These are phyloP conservation scores for Amaranthus cruentus DNA, from an alignment of 148 eudicot species.

Conservation along the genomic window DNA sequence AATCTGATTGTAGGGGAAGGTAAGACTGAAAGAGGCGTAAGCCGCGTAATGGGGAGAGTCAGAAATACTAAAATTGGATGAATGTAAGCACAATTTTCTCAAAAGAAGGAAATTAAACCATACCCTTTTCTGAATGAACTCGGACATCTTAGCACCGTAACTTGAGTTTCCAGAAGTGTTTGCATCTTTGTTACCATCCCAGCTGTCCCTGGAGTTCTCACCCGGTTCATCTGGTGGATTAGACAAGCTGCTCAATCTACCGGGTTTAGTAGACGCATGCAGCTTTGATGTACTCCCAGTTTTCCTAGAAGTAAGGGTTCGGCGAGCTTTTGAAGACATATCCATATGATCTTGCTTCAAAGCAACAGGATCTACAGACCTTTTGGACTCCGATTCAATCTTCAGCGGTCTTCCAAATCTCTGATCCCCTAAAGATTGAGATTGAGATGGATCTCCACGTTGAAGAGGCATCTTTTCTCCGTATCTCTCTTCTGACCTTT, in stretches of 20 bases:
- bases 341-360: conserved; percentile 48
- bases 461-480: conserved; percentile 50
- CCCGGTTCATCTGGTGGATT: conserved; percentile 43
- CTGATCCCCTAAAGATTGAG: conserved; percentile 48
- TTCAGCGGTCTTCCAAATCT: conserved; percentile 43
- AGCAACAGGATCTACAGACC: conserved; percentile 35
- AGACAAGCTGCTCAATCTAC: conserved; percentile 38
- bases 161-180: conserved; percentile 35
- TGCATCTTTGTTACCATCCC: conserved; percentile 47
- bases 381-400: conserved; percentile 48
- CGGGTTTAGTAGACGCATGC: conserved; percentile 48
- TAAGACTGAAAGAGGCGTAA: background rate
- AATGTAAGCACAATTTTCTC: background rate
- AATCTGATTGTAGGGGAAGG: background rate
- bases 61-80: background rate
- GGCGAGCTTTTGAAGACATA: conserved; percentile 46
- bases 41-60: background rate
- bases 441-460: conserved; percentile 57
- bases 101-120: conserved; percentile 10
- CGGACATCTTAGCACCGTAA: conserved; percentile 73
- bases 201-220: conserved; percentile 49
- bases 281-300: conserved; percentile 46
- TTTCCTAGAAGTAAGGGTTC: conserved; percentile 52
- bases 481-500: conserved; percentile 58
- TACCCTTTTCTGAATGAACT: conserved; percentile 59